A percentile compares a stretch with the other conserved stretches of the same genome.
phyloP scores from a whole-genome alignment of 2,329 filamentous ascomycete genomes.

The Orbilia brochopaga region DNA sequence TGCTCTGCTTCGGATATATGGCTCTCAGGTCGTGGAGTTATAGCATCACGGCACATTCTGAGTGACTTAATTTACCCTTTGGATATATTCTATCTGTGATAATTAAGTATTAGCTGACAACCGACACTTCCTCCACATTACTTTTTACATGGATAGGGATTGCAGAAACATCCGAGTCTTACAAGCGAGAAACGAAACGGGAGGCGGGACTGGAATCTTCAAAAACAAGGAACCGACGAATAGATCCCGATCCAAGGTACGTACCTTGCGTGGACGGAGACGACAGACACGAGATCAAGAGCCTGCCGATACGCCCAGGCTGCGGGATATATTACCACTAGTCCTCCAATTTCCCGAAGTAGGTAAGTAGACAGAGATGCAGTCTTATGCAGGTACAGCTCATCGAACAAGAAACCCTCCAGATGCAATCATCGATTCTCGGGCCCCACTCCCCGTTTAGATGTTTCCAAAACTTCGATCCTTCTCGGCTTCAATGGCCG shows the following conservation, averaged over 20 bases:
- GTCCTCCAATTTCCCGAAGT: background rate
- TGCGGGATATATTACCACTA: background rate
- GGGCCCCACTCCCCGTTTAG: background rate
- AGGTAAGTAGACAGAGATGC: background rate
- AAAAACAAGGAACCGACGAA: background rate
- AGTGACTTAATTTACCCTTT: background rate
- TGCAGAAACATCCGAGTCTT: constrained; percentile 6
- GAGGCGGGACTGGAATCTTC: background rate
- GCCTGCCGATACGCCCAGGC: background rate
- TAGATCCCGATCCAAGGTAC: constrained; percentile 2
- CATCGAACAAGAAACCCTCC: background rate
- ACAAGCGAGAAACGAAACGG: constrained; percentile 37
- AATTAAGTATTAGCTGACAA: background rate
- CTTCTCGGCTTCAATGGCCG: background rate
- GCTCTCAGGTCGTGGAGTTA: background rate
- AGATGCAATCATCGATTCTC: too few relatives aligned
- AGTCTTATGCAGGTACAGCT: constrained; percentile 26
- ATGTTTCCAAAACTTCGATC: constrained; percentile 1
- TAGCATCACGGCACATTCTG: background rate
- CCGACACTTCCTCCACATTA: background rate
- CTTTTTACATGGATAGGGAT: background rate
- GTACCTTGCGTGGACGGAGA: background rate
- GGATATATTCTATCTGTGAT: background rate
- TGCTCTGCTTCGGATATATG: background rate
- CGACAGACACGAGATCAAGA: constrained; percentile 11